A percentile compares a stretch with the other conserved stretches of the same genome.
Evolutionary conservation across 352 stramenopile genomes (phyloP).

Genomic region (Blastocystis hominis): DNA sequence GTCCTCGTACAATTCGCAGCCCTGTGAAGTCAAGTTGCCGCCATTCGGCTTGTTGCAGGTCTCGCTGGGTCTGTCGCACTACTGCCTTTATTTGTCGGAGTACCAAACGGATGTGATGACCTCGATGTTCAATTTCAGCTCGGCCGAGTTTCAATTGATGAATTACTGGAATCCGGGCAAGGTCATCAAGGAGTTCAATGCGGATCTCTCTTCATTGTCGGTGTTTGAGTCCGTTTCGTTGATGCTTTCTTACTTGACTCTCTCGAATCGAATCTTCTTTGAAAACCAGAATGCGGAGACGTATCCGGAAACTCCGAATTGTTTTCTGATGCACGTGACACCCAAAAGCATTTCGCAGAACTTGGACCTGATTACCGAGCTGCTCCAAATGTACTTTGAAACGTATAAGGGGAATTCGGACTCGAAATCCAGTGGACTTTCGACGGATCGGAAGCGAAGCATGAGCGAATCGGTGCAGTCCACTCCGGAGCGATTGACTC

Average conservation of each 20-base stretch:
- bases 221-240: not conserved
- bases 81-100: not conserved
- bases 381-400: not conserved
- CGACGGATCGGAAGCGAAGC: not conserved
- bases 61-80: too few relatives aligned
- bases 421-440: not conserved
- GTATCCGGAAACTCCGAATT: not conserved
- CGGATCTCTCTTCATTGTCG: not conserved
- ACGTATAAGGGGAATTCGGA: not conserved
- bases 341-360: not conserved
- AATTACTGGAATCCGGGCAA: not conserved
- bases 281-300: not conserved
- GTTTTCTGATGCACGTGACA: constrained; percentile 27
- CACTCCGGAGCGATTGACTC: too few relatives aligned
- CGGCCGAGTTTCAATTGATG: not conserved
- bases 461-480: not conserved
- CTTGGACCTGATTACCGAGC: not conserved
- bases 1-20: not conserved
- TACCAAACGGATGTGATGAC: not conserved
- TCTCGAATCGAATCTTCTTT: constrained; percentile 8
- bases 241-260: not conserved
- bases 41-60: too few relatives aligned
- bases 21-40: too few relatives aligned
- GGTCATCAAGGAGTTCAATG: not conserved
- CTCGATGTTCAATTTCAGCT: not conserved